Evolutionary conservation across 345 rosid species (phyloP).

Genomic region (Passiflora organensis): DNA sequence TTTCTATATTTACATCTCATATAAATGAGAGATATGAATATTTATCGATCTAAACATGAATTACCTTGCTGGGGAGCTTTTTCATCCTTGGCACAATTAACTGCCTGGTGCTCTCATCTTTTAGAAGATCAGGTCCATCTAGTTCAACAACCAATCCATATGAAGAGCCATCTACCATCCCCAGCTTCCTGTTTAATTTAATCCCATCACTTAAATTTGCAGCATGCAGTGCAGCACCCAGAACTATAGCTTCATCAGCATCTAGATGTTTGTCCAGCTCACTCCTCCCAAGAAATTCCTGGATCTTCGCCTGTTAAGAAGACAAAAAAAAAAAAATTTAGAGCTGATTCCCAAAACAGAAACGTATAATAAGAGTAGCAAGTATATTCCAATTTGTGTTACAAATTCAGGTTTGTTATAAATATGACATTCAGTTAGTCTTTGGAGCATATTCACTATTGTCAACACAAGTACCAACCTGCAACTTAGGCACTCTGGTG

Average conservation of each 20-base stretch:
- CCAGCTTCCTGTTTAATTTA: slow-evolving; percentile 88
- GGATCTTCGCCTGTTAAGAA: slow-evolving; percentile 68
- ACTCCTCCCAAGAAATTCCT: slow-evolving; percentile 85
- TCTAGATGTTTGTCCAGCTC: slow-evolving; percentile 94
- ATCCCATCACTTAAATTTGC: slow-evolving; percentile 99
- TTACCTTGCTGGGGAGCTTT: slow-evolving; percentile 95
- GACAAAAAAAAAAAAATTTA: background rate
- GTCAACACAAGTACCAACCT: slow-evolving; percentile 46
- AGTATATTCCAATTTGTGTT: background rate
- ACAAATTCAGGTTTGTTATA: background rate
- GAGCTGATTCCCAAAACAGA: background rate
- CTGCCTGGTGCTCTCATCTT: slow-evolving; percentile 69
- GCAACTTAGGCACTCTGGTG: slow-evolving; percentile 97
- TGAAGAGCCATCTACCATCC: slow-evolving; percentile 90
- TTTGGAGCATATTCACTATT: background rate
- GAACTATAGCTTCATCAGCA: slow-evolving; percentile 99
- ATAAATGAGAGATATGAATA: background rate
- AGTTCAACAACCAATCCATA: slow-evolving; percentile 71
- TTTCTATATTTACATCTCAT: too few species aligned
- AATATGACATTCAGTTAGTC: background rate
- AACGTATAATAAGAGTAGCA: background rate
- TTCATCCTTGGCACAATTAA: slow-evolving; percentile 87
- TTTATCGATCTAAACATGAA: background rate
- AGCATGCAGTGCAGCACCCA: slow-evolving; percentile 88
- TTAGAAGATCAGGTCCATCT: slow-evolving; percentile 63